A percentile compares a stretch with the other conserved stretches of the same genome.
These are phyloP conservation scores for Claviceps humidiphila DNA, from an alignment of 2,329 filamentous ascomycete genomes.

Conservation along the genomic window DNA sequence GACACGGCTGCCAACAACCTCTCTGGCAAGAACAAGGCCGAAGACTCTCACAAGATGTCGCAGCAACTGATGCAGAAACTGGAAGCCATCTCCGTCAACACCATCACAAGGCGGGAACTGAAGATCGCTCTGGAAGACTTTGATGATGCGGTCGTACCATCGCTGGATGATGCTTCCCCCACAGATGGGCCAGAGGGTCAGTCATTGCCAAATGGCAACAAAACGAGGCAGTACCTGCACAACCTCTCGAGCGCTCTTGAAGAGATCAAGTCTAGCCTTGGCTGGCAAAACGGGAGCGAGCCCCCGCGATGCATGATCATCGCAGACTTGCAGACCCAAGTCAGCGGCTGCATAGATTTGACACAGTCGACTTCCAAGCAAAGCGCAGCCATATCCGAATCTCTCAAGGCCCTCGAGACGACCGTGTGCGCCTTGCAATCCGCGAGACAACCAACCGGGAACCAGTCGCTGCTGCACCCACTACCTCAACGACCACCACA, in stretches of 20 bases:
- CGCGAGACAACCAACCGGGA: background rate
- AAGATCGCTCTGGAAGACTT: conserved; percentile 1
- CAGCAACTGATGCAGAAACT: background rate
- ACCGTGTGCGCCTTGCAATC: background rate
- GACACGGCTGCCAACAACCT: background rate
- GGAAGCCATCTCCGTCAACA: background rate
- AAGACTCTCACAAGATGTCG: background rate
- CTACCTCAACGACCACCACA: background rate
- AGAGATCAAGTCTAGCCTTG: background rate
- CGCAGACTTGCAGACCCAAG: background rate
- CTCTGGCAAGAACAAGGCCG: background rate
- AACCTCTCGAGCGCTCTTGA: background rate
- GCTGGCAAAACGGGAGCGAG: background rate
- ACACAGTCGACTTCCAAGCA: conserved; percentile 2
- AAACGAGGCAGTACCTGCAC: background rate
- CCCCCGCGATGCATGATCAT: background rate
- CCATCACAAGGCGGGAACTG: conserved; percentile 1
- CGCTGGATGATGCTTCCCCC: background rate
- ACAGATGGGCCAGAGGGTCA: background rate
- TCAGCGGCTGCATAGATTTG: background rate
- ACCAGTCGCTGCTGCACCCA: background rate
- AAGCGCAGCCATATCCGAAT: background rate
- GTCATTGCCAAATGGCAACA: background rate
- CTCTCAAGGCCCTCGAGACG: conserved; percentile 1
- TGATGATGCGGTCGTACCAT: conserved; percentile 1